Evolutionary conservation across 768 basidiomycete species (phyloP), one percentile per base, ranked within the genome.

Genomic region (Psilocybe tampanensis): DNA sequence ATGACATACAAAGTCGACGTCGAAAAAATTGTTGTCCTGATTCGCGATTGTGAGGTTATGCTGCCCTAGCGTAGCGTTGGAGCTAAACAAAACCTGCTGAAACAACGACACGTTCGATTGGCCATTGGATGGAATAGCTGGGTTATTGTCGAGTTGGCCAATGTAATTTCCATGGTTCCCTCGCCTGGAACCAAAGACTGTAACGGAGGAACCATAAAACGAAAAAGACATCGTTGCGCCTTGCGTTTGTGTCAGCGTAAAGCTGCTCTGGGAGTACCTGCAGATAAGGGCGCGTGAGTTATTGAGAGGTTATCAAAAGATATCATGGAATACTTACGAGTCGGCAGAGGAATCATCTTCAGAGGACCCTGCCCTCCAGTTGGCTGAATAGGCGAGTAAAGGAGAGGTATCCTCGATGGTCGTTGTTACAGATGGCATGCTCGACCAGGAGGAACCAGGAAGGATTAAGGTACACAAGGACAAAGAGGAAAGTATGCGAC

Each of bases 201-300:
- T 72, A n/a, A 84, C 62, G 12, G 69, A 74, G 5, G 75, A 78
- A 12, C 83, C 83, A 42, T 78, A 78, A 68, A 83, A 84, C 26
- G 59, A 52, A 60, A 83, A 76, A 0, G 68, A 69, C 13, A 69
- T 74, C 12, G 56, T 56, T 9, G 78, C 76, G 12, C 70, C 67
- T 3, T 42, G 22, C 2, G 26, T 63, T 23, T 72, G 66, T 8
- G 80, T 77, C 2, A 56, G 65, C 53, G 70, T 76, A 54, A 77
- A 81, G 33, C 72, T 78, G 43, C 72, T 73, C 15, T 66, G 65
- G 1, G 71, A 71, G 53, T 73, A 73, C 18, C 74, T 74, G 44
- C 8, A 22, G 13, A 42, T 26, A 41, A 2, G 70, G 18, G 58
- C 56, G 45, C 71, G 11, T n/a, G n/a, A n/a, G n/a, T n/a, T n/a